Percentiles rank a stretch among this genome's conserved stretches.
Evolutionary conservation across 257 asterid genomes (phyloP).

Genomic region (Gentiana macrophylla): DNA sequence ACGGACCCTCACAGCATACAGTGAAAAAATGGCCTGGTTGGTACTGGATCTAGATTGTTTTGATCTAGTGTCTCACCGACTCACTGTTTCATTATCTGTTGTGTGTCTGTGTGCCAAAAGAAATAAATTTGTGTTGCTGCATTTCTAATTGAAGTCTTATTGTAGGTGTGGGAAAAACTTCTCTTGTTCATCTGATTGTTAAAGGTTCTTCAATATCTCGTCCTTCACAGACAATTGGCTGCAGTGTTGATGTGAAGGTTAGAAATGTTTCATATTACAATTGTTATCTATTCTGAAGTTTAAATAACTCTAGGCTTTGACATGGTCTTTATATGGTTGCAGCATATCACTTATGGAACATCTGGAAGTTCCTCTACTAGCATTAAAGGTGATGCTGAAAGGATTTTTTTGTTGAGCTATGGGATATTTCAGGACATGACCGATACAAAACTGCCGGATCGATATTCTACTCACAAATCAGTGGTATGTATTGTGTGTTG

Average conservation of each 20-base stretch:
- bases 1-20: no score
- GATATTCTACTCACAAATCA: constrained; percentile 87
- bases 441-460: constrained; percentile 88
- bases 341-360: constrained; percentile 77
- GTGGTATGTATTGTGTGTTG: constrained; percentile 40
- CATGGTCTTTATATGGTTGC: constrained; percentile 16
- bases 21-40: no score
- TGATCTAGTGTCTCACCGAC: no score
- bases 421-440: constrained; percentile 98
- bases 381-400: constrained; percentile 47
- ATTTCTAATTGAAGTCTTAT: constrained; percentile 3
- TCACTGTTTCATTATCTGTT: no score
- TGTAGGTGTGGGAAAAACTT: constrained; percentile 89
- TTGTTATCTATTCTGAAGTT: constrained; percentile 6
- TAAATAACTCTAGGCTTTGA: constrained; percentile 3
- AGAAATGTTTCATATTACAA: constrained; percentile 7
- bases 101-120: no score
- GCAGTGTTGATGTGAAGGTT: constrained; percentile 76
- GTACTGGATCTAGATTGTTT: no score
- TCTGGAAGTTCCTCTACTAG: constrained; percentile 71
- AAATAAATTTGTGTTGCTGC: no score
- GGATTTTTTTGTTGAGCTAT: constrained; percentile 88
- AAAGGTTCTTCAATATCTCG: constrained; percentile 66
- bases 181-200: constrained; percentile 84
- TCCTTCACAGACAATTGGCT: constrained; percentile 91